Evolutionary conservation across 768 basidiomycete species (phyloP), one percentile per base, ranked within the genome.

Genomic region (Kwoniella dendrophila): DNA sequence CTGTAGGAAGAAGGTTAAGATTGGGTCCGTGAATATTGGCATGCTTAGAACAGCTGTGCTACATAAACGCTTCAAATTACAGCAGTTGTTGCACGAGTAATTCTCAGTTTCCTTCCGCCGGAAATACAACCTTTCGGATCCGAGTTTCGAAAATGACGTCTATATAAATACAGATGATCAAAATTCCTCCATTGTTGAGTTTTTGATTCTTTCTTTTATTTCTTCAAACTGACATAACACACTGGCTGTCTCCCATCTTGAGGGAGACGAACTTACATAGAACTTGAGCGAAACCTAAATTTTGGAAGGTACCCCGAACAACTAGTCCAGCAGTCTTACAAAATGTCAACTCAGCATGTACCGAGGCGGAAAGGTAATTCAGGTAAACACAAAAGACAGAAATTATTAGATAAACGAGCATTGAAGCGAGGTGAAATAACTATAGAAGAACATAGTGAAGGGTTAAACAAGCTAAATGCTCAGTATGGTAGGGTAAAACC

Each of bases 371-470:
- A 63, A 24, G 60, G 67, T 3, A 57, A 62, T 32, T 77, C 75
- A 11, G 65, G 50, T 36, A 75, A 76, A 62, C 63, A 71, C 40
- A 68, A 71, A 54, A 66, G 69, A 30, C 86, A 84, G 1, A 85
- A 89, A 59, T 83, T 87, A 7, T 86, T 90, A 75, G 83, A 86
- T 50, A 90, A 90, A 70, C 87, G 92, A 24, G 92, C 92, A 3
- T 79, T 88, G 32, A 94, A 94, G 77, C 87, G 91, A 32, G 92
- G 90, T 20, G 71, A 75, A 4, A 22, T 62, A 26, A 44, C 60
- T 20, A 30, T 18, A 5, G 62, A 59, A 24, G 55, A 66, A 10
- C 45, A 62, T 27, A 36, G 45, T 3, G 22, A n/a, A 6, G 32
- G 45, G 10, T 29, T 58, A 34, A 22, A 58, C 18, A 8, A 45